These are phyloP conservation scores for Xylaria sp. DNA, from an alignment of 2,329 filamentous ascomycete species.

Conservation along the genomic window DNA sequence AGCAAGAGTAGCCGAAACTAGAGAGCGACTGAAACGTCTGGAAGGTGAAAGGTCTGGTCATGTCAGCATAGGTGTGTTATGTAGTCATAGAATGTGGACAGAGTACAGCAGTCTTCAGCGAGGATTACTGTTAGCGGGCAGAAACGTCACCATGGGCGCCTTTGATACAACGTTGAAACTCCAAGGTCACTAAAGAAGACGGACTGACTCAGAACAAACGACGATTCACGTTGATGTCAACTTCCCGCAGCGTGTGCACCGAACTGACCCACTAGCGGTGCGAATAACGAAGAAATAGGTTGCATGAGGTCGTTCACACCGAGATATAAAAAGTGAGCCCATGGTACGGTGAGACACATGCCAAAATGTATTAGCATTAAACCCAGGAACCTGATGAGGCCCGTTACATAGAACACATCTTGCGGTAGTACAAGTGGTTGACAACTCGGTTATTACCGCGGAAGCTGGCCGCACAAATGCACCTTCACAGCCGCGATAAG, in stretches of 20 bases:
- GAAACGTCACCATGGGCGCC: background rate
- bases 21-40: conserved; percentile 17
- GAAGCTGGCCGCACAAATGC: conserved; percentile 15
- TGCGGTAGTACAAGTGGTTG: conserved; percentile 27
- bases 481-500: conserved; percentile 42
- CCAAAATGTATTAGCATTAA: background rate
- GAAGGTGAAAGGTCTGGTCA: conserved; percentile 12
- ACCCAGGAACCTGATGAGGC: background rate
- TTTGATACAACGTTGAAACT: background rate
- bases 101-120: background rate
- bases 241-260: background rate
- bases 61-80: conserved; percentile 18
- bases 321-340: conserved; percentile 20
- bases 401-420: conserved; percentile 11
- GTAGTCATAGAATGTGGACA: background rate
- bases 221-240: background rate
- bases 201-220: background rate
- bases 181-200: background rate
- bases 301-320: conserved; percentile 26
- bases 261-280: conserved; percentile 18
- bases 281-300: conserved; percentile 6
- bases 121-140: background rate
- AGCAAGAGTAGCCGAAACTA: conserved; percentile 20
- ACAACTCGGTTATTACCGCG: conserved; percentile 31
- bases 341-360: conserved; percentile 6